Conservation (phyloP, 495 filamentous ascomycete species). For the Penicillium chermesinum region DNA sequence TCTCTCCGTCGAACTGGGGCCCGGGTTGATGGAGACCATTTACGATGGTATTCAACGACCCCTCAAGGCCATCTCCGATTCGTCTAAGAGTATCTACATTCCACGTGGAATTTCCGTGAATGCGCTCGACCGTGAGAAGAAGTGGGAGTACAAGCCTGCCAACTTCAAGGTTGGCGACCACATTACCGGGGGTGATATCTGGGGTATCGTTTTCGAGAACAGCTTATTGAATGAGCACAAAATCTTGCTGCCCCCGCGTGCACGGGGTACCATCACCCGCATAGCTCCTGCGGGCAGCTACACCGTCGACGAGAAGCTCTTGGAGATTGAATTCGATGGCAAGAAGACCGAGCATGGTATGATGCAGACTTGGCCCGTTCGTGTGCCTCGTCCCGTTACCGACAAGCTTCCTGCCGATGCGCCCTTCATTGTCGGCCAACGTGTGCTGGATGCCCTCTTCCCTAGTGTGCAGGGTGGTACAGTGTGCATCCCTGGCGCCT, state of each 20-base stretch:
- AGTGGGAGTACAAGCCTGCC: slow-evolving; percentile 90
- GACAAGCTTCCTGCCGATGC: slow-evolving; percentile 84
- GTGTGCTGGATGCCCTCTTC: slow-evolving; percentile 96
- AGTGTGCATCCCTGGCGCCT: slow-evolving; percentile 96
- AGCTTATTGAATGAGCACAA: slow-evolving; percentile 91
- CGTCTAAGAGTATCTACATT: slow-evolving; percentile 87
- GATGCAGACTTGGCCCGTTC: slow-evolving; percentile 99
- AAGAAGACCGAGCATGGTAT: slow-evolving; percentile 87
- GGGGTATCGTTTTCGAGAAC: slow-evolving; percentile 93
- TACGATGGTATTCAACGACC: slow-evolving; percentile 99
- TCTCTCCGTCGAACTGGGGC: slow-evolving; percentile 92
- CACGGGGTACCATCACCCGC: slow-evolving; percentile 82
- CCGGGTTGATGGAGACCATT: slow-evolving; percentile 97
- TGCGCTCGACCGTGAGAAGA: slow-evolving; percentile 77
- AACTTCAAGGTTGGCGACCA: slow-evolving; percentile 90
- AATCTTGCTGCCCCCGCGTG: slow-evolving; percentile 88
- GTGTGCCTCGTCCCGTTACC: slow-evolving; percentile 82
- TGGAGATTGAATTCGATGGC: slow-evolving; percentile 96
- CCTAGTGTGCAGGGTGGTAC: slow-evolving; percentile 96
- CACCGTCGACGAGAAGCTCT: slow-evolving; percentile 87
- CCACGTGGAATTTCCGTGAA: slow-evolving; percentile 90
- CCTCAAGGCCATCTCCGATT: slow-evolving; percentile 72
- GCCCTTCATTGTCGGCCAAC: slow-evolving; percentile 93
- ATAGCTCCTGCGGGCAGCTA: slow-evolving; percentile 87
- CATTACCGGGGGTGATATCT: slow-evolving; percentile 92